Evolutionary conservation across 129 eudicot genomes (phyloP).

Genomic region (Pulicaria dysenterica): DNA sequence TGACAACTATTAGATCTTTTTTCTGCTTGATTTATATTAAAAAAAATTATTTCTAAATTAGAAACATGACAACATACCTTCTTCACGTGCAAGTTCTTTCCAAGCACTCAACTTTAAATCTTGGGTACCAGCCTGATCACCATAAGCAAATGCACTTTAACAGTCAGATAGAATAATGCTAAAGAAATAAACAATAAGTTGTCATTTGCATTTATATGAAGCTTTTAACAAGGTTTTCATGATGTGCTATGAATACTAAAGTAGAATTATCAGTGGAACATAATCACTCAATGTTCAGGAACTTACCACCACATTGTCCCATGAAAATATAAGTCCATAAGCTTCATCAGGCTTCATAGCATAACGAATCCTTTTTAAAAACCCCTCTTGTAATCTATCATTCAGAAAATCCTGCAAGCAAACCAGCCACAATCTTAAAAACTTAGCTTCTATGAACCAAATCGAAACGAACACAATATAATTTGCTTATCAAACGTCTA

Average conservation of each 20-base stretch:
- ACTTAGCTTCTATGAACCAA: neutral
- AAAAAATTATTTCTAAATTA: neutral
- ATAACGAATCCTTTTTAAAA: conserved; percentile 80
- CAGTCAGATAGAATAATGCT: neutral
- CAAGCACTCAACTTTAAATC: conserved; percentile 79
- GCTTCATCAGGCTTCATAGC: conserved; percentile 99
- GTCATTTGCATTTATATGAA: neutral
- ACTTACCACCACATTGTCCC: conserved; percentile 94
- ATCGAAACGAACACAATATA: neutral
- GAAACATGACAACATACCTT: conserved; percentile 45
- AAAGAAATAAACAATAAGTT: neutral
- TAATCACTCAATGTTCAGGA: neutral
- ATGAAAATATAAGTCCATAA: conserved; percentile 91
- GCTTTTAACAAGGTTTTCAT: neutral
- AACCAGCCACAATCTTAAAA: neutral
- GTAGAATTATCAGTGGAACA: no score
- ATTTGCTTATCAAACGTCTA: no score
- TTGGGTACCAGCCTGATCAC: conserved; percentile 79
- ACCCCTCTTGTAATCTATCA: conserved; percentile 84
- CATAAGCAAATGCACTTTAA: conserved; percentile 7
- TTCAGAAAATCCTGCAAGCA: conserved; percentile 79
- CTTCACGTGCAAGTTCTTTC: conserved; percentile 88
- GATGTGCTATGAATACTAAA: neutral
- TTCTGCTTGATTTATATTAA: neutral
- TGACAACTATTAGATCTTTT: no score